Evolutionary conservation across 2,329 filamentous ascomycete species (phyloP).

Genomic region (Cytospora piceicola): DNA sequence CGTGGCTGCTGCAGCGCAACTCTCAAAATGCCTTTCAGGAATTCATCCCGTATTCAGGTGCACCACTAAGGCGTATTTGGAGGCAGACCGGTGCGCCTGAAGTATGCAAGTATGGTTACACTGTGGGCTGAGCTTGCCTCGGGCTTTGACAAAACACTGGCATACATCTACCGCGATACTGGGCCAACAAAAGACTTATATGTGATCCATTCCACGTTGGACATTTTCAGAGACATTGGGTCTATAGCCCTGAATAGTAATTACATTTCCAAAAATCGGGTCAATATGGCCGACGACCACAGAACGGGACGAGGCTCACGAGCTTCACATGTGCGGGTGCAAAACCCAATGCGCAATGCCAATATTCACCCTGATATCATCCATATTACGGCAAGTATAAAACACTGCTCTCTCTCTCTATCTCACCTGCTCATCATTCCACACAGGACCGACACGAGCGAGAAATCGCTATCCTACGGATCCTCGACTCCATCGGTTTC

Average conservation of each 20-base stretch:
- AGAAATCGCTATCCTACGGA: conserved; percentile 23
- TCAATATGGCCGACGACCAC: conserved; percentile 12
- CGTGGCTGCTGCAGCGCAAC: conserved; percentile 7
- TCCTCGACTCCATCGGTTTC: conserved; percentile 34
- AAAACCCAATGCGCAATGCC: conserved; percentile 17
- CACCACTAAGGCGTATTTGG: conserved; percentile 11
- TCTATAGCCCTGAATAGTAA: background rate
- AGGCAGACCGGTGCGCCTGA: background rate
- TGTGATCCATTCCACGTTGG: background rate
- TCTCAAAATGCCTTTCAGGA: background rate
- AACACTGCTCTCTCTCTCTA: too few species aligned
- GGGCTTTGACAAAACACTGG: too few species aligned
- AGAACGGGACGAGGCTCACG: conserved; percentile 12
- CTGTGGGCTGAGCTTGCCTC: too few species aligned
- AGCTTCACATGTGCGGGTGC: conserved; percentile 10
- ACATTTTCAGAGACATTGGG: too few species aligned
- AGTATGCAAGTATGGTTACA: background rate
- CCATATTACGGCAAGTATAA: conserved; percentile 11
- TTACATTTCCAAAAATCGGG: background rate
- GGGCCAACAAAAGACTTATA: too few species aligned
- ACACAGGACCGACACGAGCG: conserved; percentile 14
- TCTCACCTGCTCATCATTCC: conserved; percentile 1
- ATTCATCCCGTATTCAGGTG: conserved; percentile 4
- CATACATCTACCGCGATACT: too few species aligned
- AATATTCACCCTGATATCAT: conserved; percentile 17